Conservation (phyloP, 2,329 filamentous ascomycete genomes). For the Trichophyton rubrum region DNA sequence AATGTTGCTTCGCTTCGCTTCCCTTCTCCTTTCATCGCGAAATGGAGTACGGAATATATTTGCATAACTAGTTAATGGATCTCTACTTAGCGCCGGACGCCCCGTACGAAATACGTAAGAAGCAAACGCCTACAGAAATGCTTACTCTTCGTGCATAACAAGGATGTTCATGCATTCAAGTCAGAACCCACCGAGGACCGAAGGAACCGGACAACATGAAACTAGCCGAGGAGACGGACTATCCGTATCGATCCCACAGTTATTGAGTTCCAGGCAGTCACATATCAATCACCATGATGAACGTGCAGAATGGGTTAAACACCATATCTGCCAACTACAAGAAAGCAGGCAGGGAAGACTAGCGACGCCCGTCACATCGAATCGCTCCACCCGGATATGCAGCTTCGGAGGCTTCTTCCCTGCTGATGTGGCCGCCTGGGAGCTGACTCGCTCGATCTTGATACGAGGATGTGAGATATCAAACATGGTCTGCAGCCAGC, state of each 20-base stretch:
- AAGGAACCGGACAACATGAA: background rate
- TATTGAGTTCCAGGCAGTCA: background rate
- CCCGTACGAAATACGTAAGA: background rate
- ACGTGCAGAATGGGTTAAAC: background rate
- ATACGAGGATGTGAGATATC: background rate
- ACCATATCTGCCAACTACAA: background rate
- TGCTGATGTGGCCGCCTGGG: background rate
- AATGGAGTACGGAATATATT: background rate
- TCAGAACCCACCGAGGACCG: background rate
- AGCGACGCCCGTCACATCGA: conserved; percentile 3
- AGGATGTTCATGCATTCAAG: background rate
- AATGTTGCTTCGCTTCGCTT: background rate
- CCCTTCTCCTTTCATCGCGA: background rate
- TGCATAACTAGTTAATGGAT: too few relatives aligned
- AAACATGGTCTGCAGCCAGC: background rate
- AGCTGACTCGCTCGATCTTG: background rate
- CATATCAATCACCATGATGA: background rate
- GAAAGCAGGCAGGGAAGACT: background rate
- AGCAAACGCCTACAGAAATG: background rate
- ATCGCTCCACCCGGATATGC: conserved; percentile 1
- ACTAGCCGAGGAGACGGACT: background rate
- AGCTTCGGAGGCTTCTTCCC: background rate
- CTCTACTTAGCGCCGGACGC: background rate
- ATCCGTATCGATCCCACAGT: background rate
- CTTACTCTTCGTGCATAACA: background rate